Conservation (phyloP, 2,329 filamentous ascomycete species). For the Huntiella savannae region DNA sequence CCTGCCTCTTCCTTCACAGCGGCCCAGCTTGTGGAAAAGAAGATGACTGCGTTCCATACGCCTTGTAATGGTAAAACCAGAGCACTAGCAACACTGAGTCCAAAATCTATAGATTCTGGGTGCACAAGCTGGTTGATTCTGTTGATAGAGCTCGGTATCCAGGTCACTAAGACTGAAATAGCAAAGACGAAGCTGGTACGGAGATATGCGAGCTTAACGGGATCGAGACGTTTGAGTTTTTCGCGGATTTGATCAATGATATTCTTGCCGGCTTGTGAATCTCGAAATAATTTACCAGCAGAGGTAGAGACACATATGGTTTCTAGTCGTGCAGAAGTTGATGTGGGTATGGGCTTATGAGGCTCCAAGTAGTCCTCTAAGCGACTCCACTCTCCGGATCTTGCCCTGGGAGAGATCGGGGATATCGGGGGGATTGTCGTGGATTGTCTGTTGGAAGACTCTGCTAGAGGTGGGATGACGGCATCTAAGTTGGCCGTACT, state of each 20-base stretch:
- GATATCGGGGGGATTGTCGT: background rate
- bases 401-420: background rate
- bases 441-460: background rate
- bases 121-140: constrained; percentile 48
- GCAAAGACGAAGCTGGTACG: constrained; percentile 42
- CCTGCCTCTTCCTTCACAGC: constrained; percentile 18
- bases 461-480: background rate
- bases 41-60: constrained; percentile 64
- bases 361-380: constrained; percentile 8
- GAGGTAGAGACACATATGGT: constrained; percentile 15
- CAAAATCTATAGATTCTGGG: constrained; percentile 35
- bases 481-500: constrained; percentile 4
- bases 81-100: constrained; percentile 48
- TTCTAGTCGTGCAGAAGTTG: constrained; percentile 12
- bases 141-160: constrained; percentile 53
- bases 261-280: constrained; percentile 11
- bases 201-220: constrained; percentile 40
- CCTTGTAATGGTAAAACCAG: constrained; percentile 61
- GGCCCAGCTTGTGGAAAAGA: constrained; percentile 43
- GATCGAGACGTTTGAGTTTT: constrained; percentile 28
- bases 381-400: constrained; percentile 5
- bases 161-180: constrained; percentile 40
- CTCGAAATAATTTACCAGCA: constrained; percentile 7
- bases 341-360: constrained; percentile 2
- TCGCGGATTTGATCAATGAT: constrained; percentile 14